Base-by-base conservation (phyloP, 2,329 filamentous ascomycete genomes). In the Clarireedia monteithiana region DNA sequence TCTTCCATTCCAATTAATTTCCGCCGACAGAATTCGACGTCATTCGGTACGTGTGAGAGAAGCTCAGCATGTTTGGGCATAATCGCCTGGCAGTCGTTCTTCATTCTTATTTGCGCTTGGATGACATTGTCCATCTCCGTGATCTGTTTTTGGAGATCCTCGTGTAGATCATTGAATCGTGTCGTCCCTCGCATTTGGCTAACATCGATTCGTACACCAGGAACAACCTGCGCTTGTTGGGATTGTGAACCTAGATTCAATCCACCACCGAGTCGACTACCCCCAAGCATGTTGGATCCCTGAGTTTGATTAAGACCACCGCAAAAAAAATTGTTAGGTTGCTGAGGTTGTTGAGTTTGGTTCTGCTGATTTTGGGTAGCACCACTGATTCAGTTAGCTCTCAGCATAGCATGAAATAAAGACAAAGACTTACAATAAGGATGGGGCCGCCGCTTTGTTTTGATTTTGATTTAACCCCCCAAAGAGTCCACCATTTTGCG, bases 101-200 rank as follows among this genome's bases (percentile, higher is more conserved):
- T 86, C 70, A 86, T 85, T 57, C 80, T 79, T 66, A 95, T 91
- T 68, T 94, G 90, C 53, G 80, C 79, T 64, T 89, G 82, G 64
- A 99, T 92, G 61, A 86, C 83, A 57, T 82, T 81, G 71, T 99
- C 92, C 60, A 95, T 83, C 9, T 78, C 73, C 60, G 89, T 83
- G 59, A 99, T 88, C 62, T 89, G 75, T 60, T 84, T 82, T 67
- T 95, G 90, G 15, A 96, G 76, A 30, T 89, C 83, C 62, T 92
- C 87, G 58, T 88, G 83, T 27, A 96, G 84, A 70, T 96, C 92
- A 68, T 91, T 89, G 75, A 94, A 96, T 59, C 94, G 89, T 3
- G 91, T 96, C 0, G 91, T 95, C 15, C 88, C 86, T 52, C 90
- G 84, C 58, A 97, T 77, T 67, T 88, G 89, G 64, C 82, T 82